phyloP scores from a whole-genome alignment of 2,329 filamentous ascomycete species.

The Penicillium paneum region DNA sequence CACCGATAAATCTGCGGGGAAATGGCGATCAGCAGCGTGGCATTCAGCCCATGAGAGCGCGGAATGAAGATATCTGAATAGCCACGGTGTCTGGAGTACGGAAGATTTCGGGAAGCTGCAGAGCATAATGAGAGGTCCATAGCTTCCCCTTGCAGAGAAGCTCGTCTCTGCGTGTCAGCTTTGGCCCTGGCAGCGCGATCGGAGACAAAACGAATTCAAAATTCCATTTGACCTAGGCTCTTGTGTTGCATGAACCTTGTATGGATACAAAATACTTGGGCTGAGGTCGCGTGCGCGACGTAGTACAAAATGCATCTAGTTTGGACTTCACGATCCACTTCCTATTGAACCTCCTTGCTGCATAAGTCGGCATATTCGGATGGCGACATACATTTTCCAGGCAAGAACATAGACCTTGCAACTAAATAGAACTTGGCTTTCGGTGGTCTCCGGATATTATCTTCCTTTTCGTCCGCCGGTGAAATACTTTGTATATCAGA shows the following conservation, averaged over 20 bases:
- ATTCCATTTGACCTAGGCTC: neutral
- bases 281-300: conserved; percentile 4
- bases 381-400: neutral
- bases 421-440: neutral
- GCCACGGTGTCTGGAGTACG: neutral
- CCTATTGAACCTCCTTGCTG: conserved; percentile 9
- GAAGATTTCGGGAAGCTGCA: conserved; percentile 16
- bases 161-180: conserved; percentile 4
- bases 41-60: neutral
- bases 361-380: neutral
- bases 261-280: neutral
- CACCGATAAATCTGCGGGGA: conserved; percentile 14
- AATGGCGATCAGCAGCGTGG: conserved; percentile 18
- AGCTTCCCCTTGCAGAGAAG: conserved; percentile 24
- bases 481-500: neutral
- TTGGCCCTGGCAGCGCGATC: neutral
- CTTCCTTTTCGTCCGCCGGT: too few relatives aligned
- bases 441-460: neutral
- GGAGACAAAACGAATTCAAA: neutral
- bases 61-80: neutral
- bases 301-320: neutral
- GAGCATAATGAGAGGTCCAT: too few relatives aligned
- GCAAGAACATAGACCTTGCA: neutral
- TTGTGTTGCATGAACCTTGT: neutral
- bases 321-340: neutral